Evolutionary conservation across 768 basidiomycete species (phyloP), one percentile per base, ranked within the genome.

Genomic region (Suillus subluteus): DNA sequence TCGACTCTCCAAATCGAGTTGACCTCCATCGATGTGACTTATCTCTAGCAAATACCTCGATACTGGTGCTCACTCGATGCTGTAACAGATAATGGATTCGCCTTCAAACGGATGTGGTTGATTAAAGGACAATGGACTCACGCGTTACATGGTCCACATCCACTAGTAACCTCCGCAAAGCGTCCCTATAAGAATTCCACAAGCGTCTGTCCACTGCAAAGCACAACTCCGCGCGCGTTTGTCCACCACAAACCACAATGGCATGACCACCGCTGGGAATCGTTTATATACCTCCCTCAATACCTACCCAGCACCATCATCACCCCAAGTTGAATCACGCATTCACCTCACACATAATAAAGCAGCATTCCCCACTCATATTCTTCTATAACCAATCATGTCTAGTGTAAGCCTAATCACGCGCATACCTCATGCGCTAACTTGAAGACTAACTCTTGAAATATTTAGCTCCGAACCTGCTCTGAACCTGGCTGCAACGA

Each of bases 381-480:
- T 58, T 26, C 15, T 5, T 40, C 26, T 59, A 59, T 59, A 41
- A 40, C 8, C 23, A 26, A 54, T 21, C 8, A 59, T 59, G 58
- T 40, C 26, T 30, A 59, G 41, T 23, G 58, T 41, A 23, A 18
- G 26, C 40, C 40, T 30, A 1, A 18, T 59, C 11, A 12, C 38
- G 5, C 16, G 23, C 11, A 23, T 58, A 18, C 9, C 9, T 30
- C 26, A 12, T 41, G 58, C 26, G 16, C 40, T 41, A 9, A 50
- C 48, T 23, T 23, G 23, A 48, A 40, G 23, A 12, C 26, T 30
- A 18, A 59, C 11, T 40, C 16, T 40, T 23, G n/a, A 4, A 23
- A 40, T 58, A 30, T 37, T 15, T 30, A 76, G 75, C 50, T 21
- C 21, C 62, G 44, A 58, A 0, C 61, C 1, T 77, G 76, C 46